Evolutionary conservation across 2,329 filamentous ascomycete species (phyloP), one percentile per base, ranked within the genome.

Genomic region (Aspergillus ustus): DNA sequence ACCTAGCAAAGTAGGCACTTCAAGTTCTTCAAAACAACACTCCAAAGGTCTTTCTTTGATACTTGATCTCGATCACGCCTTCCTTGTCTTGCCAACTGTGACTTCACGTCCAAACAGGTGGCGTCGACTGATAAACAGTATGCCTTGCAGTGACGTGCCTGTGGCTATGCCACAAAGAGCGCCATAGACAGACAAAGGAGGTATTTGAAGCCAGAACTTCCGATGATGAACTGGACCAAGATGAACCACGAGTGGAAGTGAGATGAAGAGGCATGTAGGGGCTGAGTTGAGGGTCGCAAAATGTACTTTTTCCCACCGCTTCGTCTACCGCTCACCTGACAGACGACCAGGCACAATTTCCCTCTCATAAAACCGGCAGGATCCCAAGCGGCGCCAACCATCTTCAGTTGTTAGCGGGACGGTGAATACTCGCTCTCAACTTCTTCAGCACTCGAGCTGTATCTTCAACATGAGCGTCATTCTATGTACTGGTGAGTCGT

Each of bases 401-500:
- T 52, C 48, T 51, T 40, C 20, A 53, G 52, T 55, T 52, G 59
- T 55, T n/a, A 56, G 53, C 37, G 53, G 20, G 53, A 50, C 29
- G 49, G 40, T 45, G 37, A 56, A 57, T 60, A 54, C 55, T 61
- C 52, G 44, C 49, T 40, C 31, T 51, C 53, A 62, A 45, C 50
- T 25, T 37, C 59, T 52, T 52, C 43, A 50, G 37, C 28, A 11
- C 46, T 31, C 37, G 46, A 17, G 22, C 40, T 40, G 53, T 22
- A 51, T 52, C 37, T 43, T 49, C 64, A 75, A 67, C 8, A 89
- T 89, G 87, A 88, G 85, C 67, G 87, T 89, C 63, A 89, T 89
- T 71, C 80, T 89, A 43, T 89, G 87, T 70, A 89, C 87, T 63
- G 87, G 87, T 88, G 77, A 74, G 82, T 69, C 31, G 46, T 15